A percentile compares a stretch with the other conserved stretches of the same genome.
Conservation (phyloP, 1,284 basidiomycete genomes). For the Anthracocystis walkeri region DNA sequence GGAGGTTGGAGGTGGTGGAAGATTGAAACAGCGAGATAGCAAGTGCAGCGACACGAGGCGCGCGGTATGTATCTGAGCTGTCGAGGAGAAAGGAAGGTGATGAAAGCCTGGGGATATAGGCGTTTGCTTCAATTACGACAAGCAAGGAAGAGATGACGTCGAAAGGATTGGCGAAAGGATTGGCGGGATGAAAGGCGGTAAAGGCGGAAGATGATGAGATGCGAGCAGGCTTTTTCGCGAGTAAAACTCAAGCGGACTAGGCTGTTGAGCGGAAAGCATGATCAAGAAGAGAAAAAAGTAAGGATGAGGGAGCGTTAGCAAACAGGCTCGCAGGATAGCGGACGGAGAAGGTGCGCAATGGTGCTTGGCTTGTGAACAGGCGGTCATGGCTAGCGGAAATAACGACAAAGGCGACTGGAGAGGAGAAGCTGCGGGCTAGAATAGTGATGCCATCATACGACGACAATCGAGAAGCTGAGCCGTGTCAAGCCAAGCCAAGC, state of each 20-base stretch:
- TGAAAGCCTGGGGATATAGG: slow-evolving; percentile 1
- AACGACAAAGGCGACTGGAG: neutral
- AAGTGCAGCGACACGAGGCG: slow-evolving; percentile 55
- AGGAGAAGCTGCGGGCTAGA: neutral
- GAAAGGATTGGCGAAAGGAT: neutral
- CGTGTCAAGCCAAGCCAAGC: neutral
- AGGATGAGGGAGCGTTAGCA: slow-evolving; percentile 16
- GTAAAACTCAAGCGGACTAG: slow-evolving; percentile 67
- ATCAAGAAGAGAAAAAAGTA: neutral
- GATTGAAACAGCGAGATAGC: slow-evolving; percentile 1
- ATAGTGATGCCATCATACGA: neutral
- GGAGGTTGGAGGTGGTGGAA: neutral
- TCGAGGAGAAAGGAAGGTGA: neutral
- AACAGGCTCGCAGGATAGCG: neutral
- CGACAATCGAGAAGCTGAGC: neutral
- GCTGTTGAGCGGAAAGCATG: slow-evolving; percentile 38
- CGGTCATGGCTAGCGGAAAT: slow-evolving; percentile 4
- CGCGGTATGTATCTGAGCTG: slow-evolving; percentile 32
- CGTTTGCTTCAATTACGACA: slow-evolving; percentile 5
- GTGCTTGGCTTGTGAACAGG: slow-evolving; percentile 7
- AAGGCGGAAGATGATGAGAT: slow-evolving; percentile 22
- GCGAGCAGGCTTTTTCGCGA: slow-evolving; percentile 64
- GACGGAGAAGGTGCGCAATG: neutral
- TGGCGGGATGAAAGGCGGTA: slow-evolving; percentile 27
- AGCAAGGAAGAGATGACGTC: slow-evolving; percentile 5